Conservation (phyloP, 139 green algal species). For the Chlorella sp. region DNA sequence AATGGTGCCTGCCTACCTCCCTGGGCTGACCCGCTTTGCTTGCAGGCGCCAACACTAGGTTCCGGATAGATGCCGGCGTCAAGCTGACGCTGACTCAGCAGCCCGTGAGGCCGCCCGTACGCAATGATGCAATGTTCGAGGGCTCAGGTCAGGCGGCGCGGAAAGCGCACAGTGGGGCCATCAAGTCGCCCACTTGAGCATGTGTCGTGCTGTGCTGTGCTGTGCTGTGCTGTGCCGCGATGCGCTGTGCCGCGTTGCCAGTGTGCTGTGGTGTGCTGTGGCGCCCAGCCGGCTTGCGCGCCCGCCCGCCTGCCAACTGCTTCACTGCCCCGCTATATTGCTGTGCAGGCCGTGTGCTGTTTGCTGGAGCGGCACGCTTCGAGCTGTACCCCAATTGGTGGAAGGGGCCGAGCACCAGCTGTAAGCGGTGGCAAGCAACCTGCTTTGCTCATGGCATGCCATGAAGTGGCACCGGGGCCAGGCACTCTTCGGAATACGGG, state of each 20-base stretch:
- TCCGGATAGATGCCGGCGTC: background rate
- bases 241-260: too few species aligned
- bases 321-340: background rate
- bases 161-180: too few species aligned
- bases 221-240: too few species aligned
- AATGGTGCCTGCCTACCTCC: too few species aligned
- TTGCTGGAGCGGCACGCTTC: background rate
- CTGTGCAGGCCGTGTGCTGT: background rate
- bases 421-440: too few species aligned
- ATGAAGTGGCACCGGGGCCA: too few species aligned
- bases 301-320: background rate
- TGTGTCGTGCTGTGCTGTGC: too few species aligned
- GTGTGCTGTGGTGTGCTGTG: too few species aligned
- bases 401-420: background rate
- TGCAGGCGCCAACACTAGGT: background rate
- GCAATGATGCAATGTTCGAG: background rate
- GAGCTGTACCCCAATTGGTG: background rate
- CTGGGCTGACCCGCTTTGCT: background rate
- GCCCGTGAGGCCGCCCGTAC: background rate
- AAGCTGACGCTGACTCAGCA: background rate
- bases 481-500: too few species aligned
- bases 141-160: background rate
- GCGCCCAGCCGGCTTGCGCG: too few species aligned
- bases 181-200: too few species aligned
- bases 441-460: too few species aligned